Conservation (phyloP, 2,329 filamentous ascomycete species). For the Ophiostoma sp. region DNA sequence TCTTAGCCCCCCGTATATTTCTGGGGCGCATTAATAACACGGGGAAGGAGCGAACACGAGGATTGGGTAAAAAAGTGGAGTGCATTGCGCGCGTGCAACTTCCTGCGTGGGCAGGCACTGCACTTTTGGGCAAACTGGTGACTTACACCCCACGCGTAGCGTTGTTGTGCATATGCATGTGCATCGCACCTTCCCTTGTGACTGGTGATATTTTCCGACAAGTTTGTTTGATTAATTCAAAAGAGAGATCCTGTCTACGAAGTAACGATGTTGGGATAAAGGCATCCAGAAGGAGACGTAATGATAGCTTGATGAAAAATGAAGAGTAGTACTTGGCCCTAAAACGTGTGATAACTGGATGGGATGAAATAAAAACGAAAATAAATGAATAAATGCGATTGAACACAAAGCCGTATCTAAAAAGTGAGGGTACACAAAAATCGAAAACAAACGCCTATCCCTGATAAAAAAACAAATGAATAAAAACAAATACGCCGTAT, state of each 20-base stretch:
- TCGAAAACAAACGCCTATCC: neutral
- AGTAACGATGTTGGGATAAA: too few relatives aligned
- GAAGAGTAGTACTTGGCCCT: neutral
- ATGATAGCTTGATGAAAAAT: neutral
- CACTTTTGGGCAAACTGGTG: too few relatives aligned
- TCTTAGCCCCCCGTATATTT: neutral
- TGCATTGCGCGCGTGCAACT: neutral
- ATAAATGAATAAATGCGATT: conserved; percentile 1
- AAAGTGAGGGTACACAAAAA: neutral
- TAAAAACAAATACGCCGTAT: neutral
- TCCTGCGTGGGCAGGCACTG: neutral
- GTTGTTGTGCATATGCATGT: neutral
- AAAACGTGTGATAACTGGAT: neutral
- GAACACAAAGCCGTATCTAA: neutral
- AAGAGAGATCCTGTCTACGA: neutral
- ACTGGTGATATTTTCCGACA: neutral
- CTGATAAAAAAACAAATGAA: neutral
- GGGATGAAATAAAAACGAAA: neutral
- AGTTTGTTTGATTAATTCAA: neutral
- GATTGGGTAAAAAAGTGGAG: conserved; percentile 13
- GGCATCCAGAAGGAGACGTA: too few relatives aligned
- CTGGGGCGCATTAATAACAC: conserved; percentile 5
- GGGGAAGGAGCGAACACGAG: conserved; percentile 15
- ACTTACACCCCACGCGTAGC: neutral
- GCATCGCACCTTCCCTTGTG: conserved; percentile 7